Conservation (phyloP, 2,329 filamentous ascomycete species). For the Fusarium pininemorale region DNA sequence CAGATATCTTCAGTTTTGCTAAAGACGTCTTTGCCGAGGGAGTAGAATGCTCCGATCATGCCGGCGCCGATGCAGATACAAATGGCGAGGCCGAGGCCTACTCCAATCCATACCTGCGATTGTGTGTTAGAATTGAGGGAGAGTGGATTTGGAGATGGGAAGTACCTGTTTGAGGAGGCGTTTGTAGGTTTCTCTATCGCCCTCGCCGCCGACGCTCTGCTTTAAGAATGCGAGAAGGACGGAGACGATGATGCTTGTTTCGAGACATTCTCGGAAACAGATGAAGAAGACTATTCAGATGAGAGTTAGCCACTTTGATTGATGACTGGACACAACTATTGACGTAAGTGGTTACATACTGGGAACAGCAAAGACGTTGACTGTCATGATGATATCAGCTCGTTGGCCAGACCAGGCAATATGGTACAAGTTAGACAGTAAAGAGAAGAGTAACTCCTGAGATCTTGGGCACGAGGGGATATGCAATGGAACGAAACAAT, state of each 20-base stretch:
- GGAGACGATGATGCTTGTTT: not conserved
- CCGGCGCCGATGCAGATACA: not conserved
- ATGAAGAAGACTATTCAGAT: not conserved
- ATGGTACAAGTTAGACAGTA: not conserved
- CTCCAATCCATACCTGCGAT: not conserved
- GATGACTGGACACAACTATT: not conserved
- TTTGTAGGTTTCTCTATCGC: not conserved
- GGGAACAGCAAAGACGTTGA: conserved; percentile 1
- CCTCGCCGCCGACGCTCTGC: not conserved
- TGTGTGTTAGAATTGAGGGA: not conserved
- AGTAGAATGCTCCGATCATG: not conserved
- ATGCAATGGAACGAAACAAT: not conserved
- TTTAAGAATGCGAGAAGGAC: not conserved
- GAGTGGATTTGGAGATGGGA: fast-evolving
- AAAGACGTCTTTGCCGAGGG: not conserved
- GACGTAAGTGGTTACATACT: fast-evolving
- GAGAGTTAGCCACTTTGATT: not conserved
- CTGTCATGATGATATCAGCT: not conserved
- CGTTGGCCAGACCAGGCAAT: not conserved
- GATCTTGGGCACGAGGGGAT: not conserved
- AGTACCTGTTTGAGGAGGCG: not conserved
- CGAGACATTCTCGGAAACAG: not conserved
- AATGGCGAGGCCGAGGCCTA: not conserved
- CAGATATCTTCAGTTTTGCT: not conserved
- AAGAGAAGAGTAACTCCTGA: not conserved